Evolutionary conservation across 2,329 filamentous ascomycete species (phyloP), one percentile per base, ranked within the genome.

Genomic region (Fusarium beomiforme): DNA sequence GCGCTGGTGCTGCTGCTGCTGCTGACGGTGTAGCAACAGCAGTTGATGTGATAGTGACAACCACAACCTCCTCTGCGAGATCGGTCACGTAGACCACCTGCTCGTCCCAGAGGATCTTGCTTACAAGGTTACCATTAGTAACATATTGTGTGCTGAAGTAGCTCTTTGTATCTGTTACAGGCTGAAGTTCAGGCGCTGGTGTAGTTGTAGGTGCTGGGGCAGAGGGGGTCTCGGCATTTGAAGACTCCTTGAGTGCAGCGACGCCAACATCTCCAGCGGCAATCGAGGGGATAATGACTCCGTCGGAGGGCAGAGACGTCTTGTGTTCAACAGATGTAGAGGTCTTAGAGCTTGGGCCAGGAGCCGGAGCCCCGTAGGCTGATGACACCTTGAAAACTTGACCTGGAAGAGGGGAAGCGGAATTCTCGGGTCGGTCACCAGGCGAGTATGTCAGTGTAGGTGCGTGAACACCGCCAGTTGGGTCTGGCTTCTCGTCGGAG

Each of bases 81-180:
- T 84, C 79, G 1, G 86, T 89, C 19, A 88, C 85, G 55, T 85
- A 88, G 31, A 89, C 83, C 8, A 85, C 75, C 47, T 87, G 83
- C 79, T 90, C 83, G 56, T 87, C 85, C 85, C 87, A 88, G 16
- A 89, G 78, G 24, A 91, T 84, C 80, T 90, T 85, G 67, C 83
- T 83, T 16, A 91, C 86, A 10, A 84, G 72, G 46, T 83, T 82
- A 55, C 84, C 84, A 12, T 81, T 80, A 21, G 88, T 90, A 49
- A 85, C 67, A 67, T 83, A 89, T 71, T 88, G 79, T 8, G 88
- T 91, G 77, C 85, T 87, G 67, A 71, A 83, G 70, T 72, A 79
- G 62, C 73, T 80, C 58, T 79, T 74, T 63, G 82, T 82, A 36
- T 81, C 79, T 13, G 77, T 72, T 8, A 74, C 69, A 10, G 71